Evolutionary conservation across 1,139 yeast species (phyloP), one percentile per base, ranked within the genome.

Genomic region (Yamadazyma siamensis): DNA sequence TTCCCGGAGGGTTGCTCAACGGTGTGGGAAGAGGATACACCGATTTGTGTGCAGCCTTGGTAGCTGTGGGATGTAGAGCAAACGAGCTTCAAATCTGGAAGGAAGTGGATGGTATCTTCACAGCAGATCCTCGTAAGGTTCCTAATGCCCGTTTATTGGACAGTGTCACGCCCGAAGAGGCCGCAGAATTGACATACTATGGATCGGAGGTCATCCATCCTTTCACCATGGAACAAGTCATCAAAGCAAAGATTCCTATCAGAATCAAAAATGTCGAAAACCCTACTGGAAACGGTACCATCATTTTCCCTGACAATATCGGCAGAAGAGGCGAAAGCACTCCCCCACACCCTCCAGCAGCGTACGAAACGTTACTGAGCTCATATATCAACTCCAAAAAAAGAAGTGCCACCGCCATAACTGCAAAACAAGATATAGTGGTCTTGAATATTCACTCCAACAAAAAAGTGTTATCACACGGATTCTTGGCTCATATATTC

Each of bases 181-280:
- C 98, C 2, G 94, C 97, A 0, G 98, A 91, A 61, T 75, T 91
- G 58, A 91, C 98, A 1, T 91, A 91, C 59, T 91, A 91, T 53
- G 98, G 98, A 20, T 83, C 95, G 5, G 98, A 91, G 61, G 98
- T 91, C 41, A 91, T 91, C 46, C 98, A 91, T 53, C 98, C 98
- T 2, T 91, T 91, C 66, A 91, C 98, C 21, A 91, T 91, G 98
- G 97, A 91, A 61, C 98, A 91, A 63, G 98, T 89, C 35, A 91
- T 91, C 46, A 80, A 81, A 45, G 97, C 97, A 9, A 85, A 84
- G 54, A 91, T 91, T 48, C 98, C 98, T 26, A 91, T 91, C 54
- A 77, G 97, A 54, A 91, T 91, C 50, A 91, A 91, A 59, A 91
- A 91, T 57, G 98, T 91, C 32, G 89, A 79, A 59, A 89, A 91